Evolutionary conservation across 1,284 basidiomycete genomes (phyloP).

Genomic region (Tilletia caries): DNA sequence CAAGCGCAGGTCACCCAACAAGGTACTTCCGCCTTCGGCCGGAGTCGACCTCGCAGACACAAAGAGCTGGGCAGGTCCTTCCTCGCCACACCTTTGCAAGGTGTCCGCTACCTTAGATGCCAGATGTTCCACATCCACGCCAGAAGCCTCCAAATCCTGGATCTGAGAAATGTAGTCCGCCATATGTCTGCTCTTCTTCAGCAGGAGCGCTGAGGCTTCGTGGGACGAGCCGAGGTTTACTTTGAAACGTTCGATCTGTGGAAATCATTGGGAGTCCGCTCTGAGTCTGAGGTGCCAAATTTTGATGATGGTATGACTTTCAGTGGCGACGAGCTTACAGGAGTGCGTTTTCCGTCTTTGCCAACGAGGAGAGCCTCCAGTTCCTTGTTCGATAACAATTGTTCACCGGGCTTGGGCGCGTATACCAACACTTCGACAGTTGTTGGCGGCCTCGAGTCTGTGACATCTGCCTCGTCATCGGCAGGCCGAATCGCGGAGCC

Average conservation of each 20-base stretch:
- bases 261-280: no score
- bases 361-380: constrained; percentile 27
- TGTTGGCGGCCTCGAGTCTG: neutral
- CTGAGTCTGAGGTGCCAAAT: no score
- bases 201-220: constrained; percentile 33
- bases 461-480: neutral
- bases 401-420: constrained; percentile 15
- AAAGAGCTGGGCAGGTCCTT: constrained; percentile 44
- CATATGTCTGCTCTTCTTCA: constrained; percentile 34
- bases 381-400: constrained; percentile 33
- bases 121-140: constrained; percentile 25
- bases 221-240: constrained; percentile 18
- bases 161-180: constrained; percentile 17
- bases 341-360: constrained; percentile 19
- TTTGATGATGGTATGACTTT: no score
- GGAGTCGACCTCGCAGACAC: constrained; percentile 27
- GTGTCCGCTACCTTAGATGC: constrained; percentile 48
- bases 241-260: constrained; percentile 18
- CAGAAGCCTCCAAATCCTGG: constrained; percentile 21
- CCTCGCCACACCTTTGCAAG: constrained; percentile 58
- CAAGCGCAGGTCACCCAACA: constrained; percentile 71
- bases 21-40: constrained; percentile 74
- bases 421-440: constrained; percentile 36
- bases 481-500: constrained; percentile 18
- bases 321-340: no score